Evolutionary conservation across 352 stramenopile genomes (phyloP).

Genomic region (Phytophthora capsici): DNA sequence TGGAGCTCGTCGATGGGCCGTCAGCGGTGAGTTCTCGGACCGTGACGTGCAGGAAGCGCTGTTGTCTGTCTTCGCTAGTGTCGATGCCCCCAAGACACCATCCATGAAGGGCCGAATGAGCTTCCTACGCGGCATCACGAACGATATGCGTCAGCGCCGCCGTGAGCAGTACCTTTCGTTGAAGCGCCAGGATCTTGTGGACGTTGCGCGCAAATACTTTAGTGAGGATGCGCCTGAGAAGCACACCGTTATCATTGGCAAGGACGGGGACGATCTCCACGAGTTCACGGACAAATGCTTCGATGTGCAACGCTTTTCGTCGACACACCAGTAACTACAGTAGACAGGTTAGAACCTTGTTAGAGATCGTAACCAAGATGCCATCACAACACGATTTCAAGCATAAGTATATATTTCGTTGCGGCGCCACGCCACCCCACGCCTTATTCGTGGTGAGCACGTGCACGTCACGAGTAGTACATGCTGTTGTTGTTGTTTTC

Average conservation of each 20-base stretch:
- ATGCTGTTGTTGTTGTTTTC: constrained; percentile 27
- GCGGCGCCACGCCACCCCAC: constrained; percentile 2
- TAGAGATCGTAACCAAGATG: constrained; percentile 14
- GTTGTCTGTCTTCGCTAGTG: constrained; percentile 74
- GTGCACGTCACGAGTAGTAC: constrained; percentile 23
- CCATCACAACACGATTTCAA: constrained; percentile 21
- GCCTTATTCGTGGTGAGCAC: constrained; percentile 2
- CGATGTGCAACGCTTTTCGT: constrained; percentile 42
- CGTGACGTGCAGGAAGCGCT: constrained; percentile 84
- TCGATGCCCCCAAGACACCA: constrained; percentile 81
- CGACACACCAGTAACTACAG: constrained; percentile 16
- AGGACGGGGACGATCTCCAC: constrained; percentile 48
- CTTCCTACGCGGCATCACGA: constrained; percentile 83
- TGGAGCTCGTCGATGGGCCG: constrained; percentile 56
- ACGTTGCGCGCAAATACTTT: constrained; percentile 66
- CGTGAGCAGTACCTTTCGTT: constrained; percentile 74
- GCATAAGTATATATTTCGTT: constrained; percentile 38
- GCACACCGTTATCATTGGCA: constrained; percentile 68
- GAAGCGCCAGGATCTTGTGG: constrained; percentile 50
- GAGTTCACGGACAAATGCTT: constrained; percentile 59
- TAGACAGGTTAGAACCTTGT: constrained; percentile 1
- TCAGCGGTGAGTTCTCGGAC: constrained; percentile 63
- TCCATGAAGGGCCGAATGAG: constrained; percentile 78
- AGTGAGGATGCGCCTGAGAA: constrained; percentile 28
- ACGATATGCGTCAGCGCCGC: constrained; percentile 81